Percentiles rank a stretch among this genome's conserved stretches.
These are phyloP conservation scores for Oldenlandia corymbosa DNA, from an alignment of 257 asterid species.

Conservation along the genomic window DNA sequence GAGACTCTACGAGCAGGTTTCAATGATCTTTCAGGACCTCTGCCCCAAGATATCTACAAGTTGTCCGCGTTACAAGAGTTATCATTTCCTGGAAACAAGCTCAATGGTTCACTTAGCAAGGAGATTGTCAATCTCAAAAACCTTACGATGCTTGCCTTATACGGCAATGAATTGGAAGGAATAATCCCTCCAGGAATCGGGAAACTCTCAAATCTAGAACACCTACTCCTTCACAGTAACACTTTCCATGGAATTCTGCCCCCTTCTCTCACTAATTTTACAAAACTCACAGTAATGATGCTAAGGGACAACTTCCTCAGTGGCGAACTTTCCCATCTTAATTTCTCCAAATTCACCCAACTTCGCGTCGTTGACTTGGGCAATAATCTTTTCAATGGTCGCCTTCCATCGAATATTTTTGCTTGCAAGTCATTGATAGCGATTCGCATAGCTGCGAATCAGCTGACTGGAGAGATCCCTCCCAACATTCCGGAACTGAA, in stretches of 20 bases:
- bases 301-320: no score
- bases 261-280: constrained; percentile 63
- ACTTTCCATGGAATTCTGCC: constrained; percentile 62
- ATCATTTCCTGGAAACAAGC: constrained; percentile 67
- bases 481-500: constrained; percentile 49
- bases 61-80: constrained; percentile 48
- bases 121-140: constrained; percentile 44
- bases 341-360: constrained; percentile 64
- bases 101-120: constrained; percentile 35
- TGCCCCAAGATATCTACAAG: constrained; percentile 58
- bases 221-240: constrained; percentile 71
- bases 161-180: constrained; percentile 56
- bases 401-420: constrained; percentile 61
- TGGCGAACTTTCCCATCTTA: no score
- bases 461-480: constrained; percentile 54
- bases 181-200: constrained; percentile 67
- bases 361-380: constrained; percentile 72
- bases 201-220: constrained; percentile 53
- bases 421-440: constrained; percentile 73
- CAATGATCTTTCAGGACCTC: constrained; percentile 45
- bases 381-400: constrained; percentile 57
- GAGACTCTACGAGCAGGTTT: constrained; percentile 65
- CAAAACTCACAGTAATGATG: no score
- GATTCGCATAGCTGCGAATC: constrained; percentile 65
- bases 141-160: constrained; percentile 54